Base-by-base conservation (phyloP, 2,329 filamentous ascomycete species). In the Cordyceps cicadae region DNA sequence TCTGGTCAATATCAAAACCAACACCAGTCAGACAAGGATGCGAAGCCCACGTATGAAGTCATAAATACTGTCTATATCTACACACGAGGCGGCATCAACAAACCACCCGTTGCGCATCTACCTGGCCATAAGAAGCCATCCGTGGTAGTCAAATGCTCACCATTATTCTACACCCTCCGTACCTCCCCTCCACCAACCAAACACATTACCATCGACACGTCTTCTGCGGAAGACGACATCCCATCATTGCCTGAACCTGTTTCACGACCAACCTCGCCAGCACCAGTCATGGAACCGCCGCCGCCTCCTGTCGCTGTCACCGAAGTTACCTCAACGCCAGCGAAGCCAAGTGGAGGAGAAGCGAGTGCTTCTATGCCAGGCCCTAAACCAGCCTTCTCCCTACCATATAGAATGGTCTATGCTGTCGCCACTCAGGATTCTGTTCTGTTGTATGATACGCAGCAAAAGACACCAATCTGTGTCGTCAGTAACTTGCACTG, bases 21-120 rank as follows among this genome's bases (percentile, higher is more conserved):
- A 55, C 85, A 90, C 65, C 84, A 85, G 53, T 65, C 71, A 1
- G 77, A 87, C 24, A 83, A 83, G 54, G 89, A 92, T 64, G 76
- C 80, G 2, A 96, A 92, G 72, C 81, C 85, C 0, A 82, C 82
- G 0, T 93, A 94, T 67, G 93, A 99, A 66, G 83, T 97, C 56
- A 92, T 89, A 67, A 99, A 99, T 70, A 99, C 94, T 0, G 95
- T 99, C 24, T 99, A 99, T 74, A 94, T 99, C 59, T 99, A 99
- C 74, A 97, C 93, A 0, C 83, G 94, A 67, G 94, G 92, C 34
- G 94, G 94, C 26, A 91, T 99, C 70, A 97, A 97, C 76, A 97
- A 95, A 72, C 92, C 94, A 1, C 94, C 94, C 2, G 89, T 97
- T 61, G 92, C 93, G 7, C 94, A 97, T 74, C 81, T 99, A 7